A percentile compares a stretch with the other conserved stretches of the same genome.
Evolutionary conservation across 495 filamentous ascomycete genomes (phyloP).

Genomic region (Hyaloscypha hepaticicola): DNA sequence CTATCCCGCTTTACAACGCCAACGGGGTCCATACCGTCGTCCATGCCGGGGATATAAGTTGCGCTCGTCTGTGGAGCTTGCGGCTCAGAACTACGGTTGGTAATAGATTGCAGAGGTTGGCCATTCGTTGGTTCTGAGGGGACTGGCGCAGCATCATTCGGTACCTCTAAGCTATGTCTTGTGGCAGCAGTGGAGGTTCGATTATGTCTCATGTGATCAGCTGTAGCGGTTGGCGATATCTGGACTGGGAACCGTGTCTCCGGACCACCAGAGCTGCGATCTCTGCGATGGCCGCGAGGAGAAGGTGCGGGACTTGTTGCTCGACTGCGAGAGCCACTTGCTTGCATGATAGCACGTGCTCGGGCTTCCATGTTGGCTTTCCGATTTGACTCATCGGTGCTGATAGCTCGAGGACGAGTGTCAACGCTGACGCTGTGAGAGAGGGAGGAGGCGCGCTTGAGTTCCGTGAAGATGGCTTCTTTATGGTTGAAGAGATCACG

Average conservation of each 20-base stretch:
- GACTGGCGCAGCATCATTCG: constrained; percentile 38
- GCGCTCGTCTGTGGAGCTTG: constrained; percentile 18
- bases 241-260: constrained; percentile 85
- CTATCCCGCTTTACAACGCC: constrained; percentile 49
- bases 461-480: constrained; percentile 89
- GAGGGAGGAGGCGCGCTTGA: constrained; percentile 84
- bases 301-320: constrained; percentile 72
- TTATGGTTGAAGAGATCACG: constrained; percentile 94
- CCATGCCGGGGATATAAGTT: constrained; percentile 30
- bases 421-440: constrained; percentile 46
- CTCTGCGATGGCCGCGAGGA: constrained; percentile 61
- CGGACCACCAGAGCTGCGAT: constrained; percentile 76
- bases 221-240: constrained; percentile 58
- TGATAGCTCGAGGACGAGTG: constrained; percentile 72
- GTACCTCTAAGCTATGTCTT: constrained; percentile 64
- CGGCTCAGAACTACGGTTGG: constrained; percentile 35
- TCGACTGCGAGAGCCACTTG: constrained; percentile 58
- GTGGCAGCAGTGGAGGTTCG: constrained; percentile 18
- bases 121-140: constrained; percentile 26
- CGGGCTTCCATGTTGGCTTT: constrained; percentile 92
- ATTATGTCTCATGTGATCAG: constrained; percentile 43
- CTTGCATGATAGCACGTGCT: constrained; percentile 74
- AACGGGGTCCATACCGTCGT: constrained; percentile 37
- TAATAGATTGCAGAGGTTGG: constrained; percentile 33
- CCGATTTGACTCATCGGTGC: constrained; percentile 94